phyloP scores from a whole-genome alignment of 1,139 yeast genomes.

The Yamadazyma atmosphaerica region DNA sequence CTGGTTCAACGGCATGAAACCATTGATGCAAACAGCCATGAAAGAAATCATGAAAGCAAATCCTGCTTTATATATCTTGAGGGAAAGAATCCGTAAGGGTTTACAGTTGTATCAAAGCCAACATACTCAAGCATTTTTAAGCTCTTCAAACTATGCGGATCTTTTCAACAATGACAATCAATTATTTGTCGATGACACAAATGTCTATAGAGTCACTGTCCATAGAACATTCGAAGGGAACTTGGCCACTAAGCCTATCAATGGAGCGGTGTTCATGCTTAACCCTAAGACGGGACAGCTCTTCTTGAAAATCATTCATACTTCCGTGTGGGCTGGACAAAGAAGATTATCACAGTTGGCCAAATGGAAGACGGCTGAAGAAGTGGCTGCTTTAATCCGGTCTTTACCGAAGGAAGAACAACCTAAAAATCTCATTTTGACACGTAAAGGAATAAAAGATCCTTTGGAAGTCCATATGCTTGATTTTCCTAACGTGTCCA shows the following conservation, averaged over 20 bases:
- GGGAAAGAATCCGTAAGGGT: slow-evolving; percentile 94
- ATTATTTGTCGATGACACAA: slow-evolving; percentile 86
- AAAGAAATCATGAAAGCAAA: slow-evolving; percentile 91
- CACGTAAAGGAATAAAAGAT: slow-evolving; percentile 89
- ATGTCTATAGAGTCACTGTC: slow-evolving; percentile 90
- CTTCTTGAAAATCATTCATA: slow-evolving; percentile 85
- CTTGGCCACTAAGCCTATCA: slow-evolving; percentile 86
- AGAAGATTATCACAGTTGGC: slow-evolving; percentile 91
- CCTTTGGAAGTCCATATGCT: slow-evolving; percentile 96
- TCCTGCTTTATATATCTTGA: slow-evolving; percentile 86
- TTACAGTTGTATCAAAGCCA: slow-evolving; percentile 91
- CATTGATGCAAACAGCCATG: slow-evolving; percentile 89
- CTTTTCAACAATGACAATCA: slow-evolving; percentile 81
- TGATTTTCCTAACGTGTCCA: slow-evolving; percentile 90
- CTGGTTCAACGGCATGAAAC: slow-evolving; percentile 96
- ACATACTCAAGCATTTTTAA: slow-evolving; percentile 88
- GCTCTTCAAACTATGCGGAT: slow-evolving; percentile 88
- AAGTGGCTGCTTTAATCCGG: slow-evolving; percentile 86
- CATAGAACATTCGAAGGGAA: slow-evolving; percentile 95
- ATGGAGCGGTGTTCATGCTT: slow-evolving; percentile 88
- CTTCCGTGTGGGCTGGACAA: slow-evolving; percentile 97
- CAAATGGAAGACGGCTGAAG: slow-evolving; percentile 98
- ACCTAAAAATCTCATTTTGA: slow-evolving; percentile 87
- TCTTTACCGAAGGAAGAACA: slow-evolving; percentile 93
- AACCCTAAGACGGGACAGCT: slow-evolving; percentile 91